A percentile compares a stretch with the other conserved stretches of the same genome.
Conservation (phyloP, 1,284 basidiomycete species). For the Ceratobasidium sp. region DNA sequence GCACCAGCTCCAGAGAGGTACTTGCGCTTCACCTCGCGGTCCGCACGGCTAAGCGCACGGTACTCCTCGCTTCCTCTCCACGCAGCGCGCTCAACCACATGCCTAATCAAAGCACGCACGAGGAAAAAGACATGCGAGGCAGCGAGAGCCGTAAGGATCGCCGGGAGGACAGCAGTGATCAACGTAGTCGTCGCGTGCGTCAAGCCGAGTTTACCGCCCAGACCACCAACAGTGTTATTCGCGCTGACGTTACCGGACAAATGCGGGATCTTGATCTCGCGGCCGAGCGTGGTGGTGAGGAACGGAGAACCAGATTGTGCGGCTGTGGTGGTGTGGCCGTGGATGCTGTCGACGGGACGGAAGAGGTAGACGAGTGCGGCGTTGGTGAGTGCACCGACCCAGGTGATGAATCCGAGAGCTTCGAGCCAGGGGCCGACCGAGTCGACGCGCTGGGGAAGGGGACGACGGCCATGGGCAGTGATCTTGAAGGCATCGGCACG, state of each 20-base stretch:
- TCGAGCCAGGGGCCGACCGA: constrained; percentile 96
- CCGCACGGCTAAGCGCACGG: constrained; percentile 64
- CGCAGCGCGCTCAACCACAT: constrained; percentile 74
- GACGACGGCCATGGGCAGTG: constrained; percentile 83
- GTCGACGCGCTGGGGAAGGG: constrained; percentile 86
- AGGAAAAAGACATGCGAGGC: constrained; percentile 85
- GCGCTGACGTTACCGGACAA: constrained; percentile 43
- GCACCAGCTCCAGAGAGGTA: constrained; percentile 24
- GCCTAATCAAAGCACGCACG: constrained; percentile 69
- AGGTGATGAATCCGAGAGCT: constrained; percentile 85
- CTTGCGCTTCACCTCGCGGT: constrained; percentile 66
- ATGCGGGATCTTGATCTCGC: constrained; percentile 35
- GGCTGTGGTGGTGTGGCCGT: constrained; percentile 36
- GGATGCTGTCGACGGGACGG: constrained; percentile 55
- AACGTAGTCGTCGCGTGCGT: constrained; percentile 58
- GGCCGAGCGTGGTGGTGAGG: constrained; percentile 36
- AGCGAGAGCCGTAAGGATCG: constrained; percentile 77
- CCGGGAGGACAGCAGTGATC: constrained; percentile 61
- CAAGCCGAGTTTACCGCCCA: constrained; percentile 51
- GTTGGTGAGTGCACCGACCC: constrained; percentile 87
- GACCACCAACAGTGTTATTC: constrained; percentile 40
- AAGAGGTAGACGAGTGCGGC: constrained; percentile 88
- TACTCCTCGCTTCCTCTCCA: constrained; percentile 79
- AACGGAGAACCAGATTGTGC: constrained; percentile 41
- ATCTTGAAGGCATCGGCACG: constrained; percentile 97